Conservation (phyloP, 805 yeast species). For the Saturnispora sekii region DNA sequence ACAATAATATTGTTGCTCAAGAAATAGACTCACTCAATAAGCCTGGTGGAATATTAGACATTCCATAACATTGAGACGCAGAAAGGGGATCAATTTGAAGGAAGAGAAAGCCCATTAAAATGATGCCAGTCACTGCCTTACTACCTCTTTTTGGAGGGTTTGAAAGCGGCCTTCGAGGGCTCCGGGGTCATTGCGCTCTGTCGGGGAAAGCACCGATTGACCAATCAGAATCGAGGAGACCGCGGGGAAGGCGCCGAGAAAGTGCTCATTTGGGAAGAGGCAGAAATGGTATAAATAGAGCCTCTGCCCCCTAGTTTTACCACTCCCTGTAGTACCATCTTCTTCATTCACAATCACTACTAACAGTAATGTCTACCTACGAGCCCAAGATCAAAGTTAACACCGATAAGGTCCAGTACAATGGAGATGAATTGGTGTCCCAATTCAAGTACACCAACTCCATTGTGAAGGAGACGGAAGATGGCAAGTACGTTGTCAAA, state of each 20-base stretch:
- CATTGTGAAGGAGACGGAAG: constrained; percentile 45
- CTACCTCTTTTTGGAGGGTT: too few relatives aligned
- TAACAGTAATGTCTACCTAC: constrained; percentile 13
- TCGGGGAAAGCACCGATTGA: constrained; percentile 1
- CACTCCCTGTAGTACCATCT: background rate
- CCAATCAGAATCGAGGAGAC: constrained; percentile 4
- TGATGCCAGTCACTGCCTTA: too few relatives aligned
- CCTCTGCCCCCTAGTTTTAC: background rate
- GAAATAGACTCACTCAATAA: too few relatives aligned
- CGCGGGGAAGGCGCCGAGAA: constrained; percentile 6
- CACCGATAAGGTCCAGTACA: constrained; percentile 42
- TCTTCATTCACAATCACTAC: background rate
- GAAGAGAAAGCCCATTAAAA: too few relatives aligned
- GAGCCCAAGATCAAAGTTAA: constrained; percentile 41
- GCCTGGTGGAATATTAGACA: too few relatives aligned
- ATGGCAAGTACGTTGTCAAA: constrained; percentile 54
- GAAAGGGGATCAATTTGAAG: too few relatives aligned
- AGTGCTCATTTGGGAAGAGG: background rate
- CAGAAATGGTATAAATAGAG: background rate
- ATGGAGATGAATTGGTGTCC: constrained; percentile 44
- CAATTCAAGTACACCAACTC: constrained; percentile 69
- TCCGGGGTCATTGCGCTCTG: background rate
- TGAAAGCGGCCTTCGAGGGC: background rate
- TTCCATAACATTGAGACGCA: too few relatives aligned
- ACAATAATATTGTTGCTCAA: too few relatives aligned